Evolutionary conservation across 2,329 filamentous ascomycete genomes (phyloP), one percentile per base, ranked within the genome.

Genomic region (Pseudogymnoascus sp.): DNA sequence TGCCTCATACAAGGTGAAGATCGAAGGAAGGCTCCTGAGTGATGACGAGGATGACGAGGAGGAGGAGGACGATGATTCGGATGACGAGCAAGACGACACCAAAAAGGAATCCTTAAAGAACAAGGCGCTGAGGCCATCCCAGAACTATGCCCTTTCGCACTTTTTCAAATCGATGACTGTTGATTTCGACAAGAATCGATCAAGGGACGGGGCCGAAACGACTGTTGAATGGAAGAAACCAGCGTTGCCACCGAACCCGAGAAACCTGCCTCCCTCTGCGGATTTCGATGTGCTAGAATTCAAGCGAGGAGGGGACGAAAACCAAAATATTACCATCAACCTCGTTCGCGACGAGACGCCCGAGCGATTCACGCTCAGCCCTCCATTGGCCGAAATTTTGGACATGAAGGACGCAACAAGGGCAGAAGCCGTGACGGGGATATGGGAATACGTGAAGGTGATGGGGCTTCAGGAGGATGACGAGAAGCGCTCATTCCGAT

Each of bases 261-360:
- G 58, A 31, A 77, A 79, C 66, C 73, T 81, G 1, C 75, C 84
- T 39, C 69, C 80, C n/a, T 81, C 87, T 5, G 83, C 86, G 48
- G 90, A 95, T 70, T 96, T 97, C 70, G 94, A 97, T 75, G 88
- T 89, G 72, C 79, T 99, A 48, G 88, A 92, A 45, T 97, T 99
- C 73, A 91, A 95, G 78, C 85, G 94, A 61, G 90, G 88, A 69
- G 88, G 91, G 35, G 94, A 99, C 72, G 92, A 97, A 73, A 97
- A 96, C 69, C 81, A 89, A 68, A 96, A 97, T 72, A 86, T 96
- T 67, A 92, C 86, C 9, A 88, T 99, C 76, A 96, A 92, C 70
- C 81, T 99, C 35, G 83, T 85, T 65, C 83, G 91, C 12, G 89
- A 96, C 70, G 92, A 97, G 72, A 85, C 86, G 12, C 92, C 90